phyloP scores from a whole-genome alignment of 176 grass and related monocot genomes.

The Aegilops sharonensis region DNA sequence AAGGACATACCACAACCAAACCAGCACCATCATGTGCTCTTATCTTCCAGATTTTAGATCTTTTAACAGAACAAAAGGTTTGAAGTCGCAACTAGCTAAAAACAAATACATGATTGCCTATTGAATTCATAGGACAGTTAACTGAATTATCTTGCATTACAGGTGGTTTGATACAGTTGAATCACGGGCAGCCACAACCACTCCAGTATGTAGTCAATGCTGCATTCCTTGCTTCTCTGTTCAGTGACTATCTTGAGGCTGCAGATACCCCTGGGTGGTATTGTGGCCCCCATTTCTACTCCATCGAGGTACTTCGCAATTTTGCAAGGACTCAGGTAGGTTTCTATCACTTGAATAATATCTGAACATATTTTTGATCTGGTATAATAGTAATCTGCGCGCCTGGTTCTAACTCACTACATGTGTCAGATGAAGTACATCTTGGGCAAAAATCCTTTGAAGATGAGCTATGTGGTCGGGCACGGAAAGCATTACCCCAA shows the following conservation, averaged over 20 bases:
- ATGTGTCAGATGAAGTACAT: constrained; percentile 72
- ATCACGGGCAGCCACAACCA: constrained; percentile 78
- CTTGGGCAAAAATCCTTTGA: constrained; percentile 87
- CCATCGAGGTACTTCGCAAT: constrained; percentile 63
- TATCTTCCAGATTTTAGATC: constrained; percentile 84
- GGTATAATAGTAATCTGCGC: not conserved
- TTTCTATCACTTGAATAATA: not conserved
- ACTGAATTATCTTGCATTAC: constrained; percentile 26
- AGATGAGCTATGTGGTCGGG: constrained; percentile 94
- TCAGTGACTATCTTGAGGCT: constrained; percentile 92
- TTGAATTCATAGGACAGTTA: constrained; percentile 15
- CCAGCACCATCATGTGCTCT: constrained; percentile 90
- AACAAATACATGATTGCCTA: not conserved
- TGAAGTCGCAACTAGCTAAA: not conserved
- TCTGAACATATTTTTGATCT: not conserved
- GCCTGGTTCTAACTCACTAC: constrained; percentile 13
- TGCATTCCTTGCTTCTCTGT: constrained; percentile 90
- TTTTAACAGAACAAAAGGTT: constrained; percentile 91
- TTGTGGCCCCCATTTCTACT: constrained; percentile 91
- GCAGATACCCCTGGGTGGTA: constrained; percentile 95
- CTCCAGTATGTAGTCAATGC: constrained; percentile 91
- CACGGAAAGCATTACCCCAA: constrained; percentile 66
- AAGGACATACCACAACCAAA: constrained; percentile 93
- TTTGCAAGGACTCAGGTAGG: constrained; percentile 86
- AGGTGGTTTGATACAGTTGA: constrained; percentile 92